phyloP scores from a whole-genome alignment of 345 rosid species.

The Lagerstroemia speciosa region DNA sequence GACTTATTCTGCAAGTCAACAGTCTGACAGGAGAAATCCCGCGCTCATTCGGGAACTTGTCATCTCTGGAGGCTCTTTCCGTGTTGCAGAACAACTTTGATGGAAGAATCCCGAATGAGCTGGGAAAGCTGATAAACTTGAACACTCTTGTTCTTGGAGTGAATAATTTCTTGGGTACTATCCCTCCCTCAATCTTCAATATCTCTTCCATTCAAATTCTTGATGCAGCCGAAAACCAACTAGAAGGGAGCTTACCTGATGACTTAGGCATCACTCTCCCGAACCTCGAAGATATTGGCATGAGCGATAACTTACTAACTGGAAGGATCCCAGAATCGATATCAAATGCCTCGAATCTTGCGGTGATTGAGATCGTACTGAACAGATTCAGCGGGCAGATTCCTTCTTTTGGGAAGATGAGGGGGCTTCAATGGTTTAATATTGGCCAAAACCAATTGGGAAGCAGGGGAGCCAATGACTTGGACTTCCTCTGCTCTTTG shows the following conservation, averaged over 20 bases:
- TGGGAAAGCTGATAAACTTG: background rate
- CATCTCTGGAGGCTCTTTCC: background rate
- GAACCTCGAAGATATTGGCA: background rate
- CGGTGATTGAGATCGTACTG: background rate
- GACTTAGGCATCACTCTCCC: slow-evolving; percentile 1
- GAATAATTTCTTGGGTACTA: background rate
- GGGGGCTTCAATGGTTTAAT: slow-evolving; percentile 3
- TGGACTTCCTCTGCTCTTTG: slow-evolving; percentile 1
- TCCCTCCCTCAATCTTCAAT: slow-evolving; percentile 4
- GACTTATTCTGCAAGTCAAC: background rate
- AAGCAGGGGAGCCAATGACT: background rate
- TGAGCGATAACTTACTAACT: background rate
- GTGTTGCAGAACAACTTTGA: background rate
- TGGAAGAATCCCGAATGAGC: background rate
- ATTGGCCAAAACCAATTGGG: slow-evolving; percentile 4
- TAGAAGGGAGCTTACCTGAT: background rate
- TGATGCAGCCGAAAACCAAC: slow-evolving; percentile 1
- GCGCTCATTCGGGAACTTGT: background rate
- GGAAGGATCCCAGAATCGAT: slow-evolving; percentile 2
- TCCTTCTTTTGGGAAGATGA: slow-evolving; percentile 1
- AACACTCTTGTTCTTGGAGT: background rate
- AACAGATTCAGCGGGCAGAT: slow-evolving; percentile 3
- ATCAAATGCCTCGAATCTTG: slow-evolving; percentile 1
- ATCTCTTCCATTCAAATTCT: background rate
- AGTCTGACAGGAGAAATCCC: slow-evolving; percentile 2